These are phyloP conservation scores for Talaromyces islandicus DNA, from an alignment of 2,329 filamentous ascomycete genomes.

Conservation along the genomic window DNA sequence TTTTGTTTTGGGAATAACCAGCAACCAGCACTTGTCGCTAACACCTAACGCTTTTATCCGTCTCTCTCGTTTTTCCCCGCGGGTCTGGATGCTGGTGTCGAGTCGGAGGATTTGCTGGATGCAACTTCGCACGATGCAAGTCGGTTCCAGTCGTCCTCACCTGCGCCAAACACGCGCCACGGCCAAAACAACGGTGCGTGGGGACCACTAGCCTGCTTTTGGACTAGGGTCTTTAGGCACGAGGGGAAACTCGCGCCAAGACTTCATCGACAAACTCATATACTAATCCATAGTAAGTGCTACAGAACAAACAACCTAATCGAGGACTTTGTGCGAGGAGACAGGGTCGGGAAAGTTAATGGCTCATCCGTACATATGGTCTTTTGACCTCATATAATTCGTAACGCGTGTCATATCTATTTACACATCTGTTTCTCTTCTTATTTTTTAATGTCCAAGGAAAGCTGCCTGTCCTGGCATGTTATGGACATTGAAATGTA, in stretches of 20 bases:
- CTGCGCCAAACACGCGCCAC: conserved; percentile 1
- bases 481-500: background rate
- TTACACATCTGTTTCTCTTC: background rate
- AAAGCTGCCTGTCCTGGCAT: background rate
- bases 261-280: background rate
- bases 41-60: background rate
- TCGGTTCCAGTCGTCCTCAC: background rate
- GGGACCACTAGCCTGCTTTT: background rate
- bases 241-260: background rate
- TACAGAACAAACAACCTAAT: background rate
- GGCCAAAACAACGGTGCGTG: conserved; percentile 10
- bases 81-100: background rate
- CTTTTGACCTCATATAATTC: background rate
- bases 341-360: background rate
- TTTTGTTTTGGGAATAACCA: background rate
- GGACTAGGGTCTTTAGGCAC: background rate
- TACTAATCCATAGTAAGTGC: background rate
- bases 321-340: background rate
- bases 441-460: background rate
- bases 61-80: background rate
- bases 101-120: background rate
- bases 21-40: background rate
- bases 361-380: background rate
- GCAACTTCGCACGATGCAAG: background rate
- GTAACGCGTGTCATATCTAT: background rate